Conservation (phyloP, 75 land plant genomes). For the Pinus taeda region DNA sequence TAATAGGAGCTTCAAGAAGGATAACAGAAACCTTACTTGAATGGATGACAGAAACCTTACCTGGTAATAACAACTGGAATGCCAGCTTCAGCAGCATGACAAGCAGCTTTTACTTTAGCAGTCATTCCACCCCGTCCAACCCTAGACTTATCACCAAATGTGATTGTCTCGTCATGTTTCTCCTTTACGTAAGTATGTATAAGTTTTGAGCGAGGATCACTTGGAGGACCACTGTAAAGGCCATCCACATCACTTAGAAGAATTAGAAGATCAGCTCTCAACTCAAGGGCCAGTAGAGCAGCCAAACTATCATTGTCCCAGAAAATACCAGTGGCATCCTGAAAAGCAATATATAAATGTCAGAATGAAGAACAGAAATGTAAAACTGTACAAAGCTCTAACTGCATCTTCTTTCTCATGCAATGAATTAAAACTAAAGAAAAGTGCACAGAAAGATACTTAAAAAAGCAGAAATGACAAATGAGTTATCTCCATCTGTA, state of each 20-base stretch:
- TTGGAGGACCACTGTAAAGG: conserved; percentile 94
- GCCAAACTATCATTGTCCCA: conserved; percentile 99
- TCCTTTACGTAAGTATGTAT: conserved; percentile 84
- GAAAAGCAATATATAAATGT: conserved; percentile 8
- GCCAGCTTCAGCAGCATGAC: conserved; percentile 79
- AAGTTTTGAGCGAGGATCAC: conserved; percentile 83
- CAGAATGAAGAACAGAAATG: neutral
- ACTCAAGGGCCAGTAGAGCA: conserved; percentile 84
- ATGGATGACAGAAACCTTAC: conserved; percentile 19
- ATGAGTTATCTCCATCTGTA: no score
- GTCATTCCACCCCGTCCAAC: conserved; percentile 98
- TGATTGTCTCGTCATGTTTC: conserved; percentile 74
- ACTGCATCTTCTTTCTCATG: neutral
- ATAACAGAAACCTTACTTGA: conserved; percentile 36
- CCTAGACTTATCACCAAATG: conserved; percentile 97
- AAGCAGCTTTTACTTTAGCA: conserved; percentile 94
- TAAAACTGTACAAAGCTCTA: neutral
- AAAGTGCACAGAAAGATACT: neutral
- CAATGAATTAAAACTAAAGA: neutral
- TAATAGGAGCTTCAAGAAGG: neutral
- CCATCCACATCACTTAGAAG: conserved; percentile 99
- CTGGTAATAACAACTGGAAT: conserved; percentile 92
- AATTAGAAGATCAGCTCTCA: conserved; percentile 90
- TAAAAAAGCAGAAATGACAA: neutral
- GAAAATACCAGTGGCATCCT: conserved; percentile 97